Base-by-base conservation (phyloP, 805 yeast genomes). In the Candida ponderosae region DNA sequence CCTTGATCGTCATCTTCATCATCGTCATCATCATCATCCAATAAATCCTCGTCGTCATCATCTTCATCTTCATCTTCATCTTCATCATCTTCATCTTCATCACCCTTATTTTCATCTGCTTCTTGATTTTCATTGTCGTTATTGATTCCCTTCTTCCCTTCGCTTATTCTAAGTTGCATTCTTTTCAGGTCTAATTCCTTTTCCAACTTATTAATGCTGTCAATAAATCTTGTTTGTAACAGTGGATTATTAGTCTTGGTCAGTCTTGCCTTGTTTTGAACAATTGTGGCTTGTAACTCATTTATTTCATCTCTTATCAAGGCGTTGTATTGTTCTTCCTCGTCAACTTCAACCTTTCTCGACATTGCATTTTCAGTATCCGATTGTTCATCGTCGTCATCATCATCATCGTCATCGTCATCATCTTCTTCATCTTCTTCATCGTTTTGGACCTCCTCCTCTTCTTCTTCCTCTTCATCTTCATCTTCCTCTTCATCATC, bases 141-240 rank as follows among this genome's bases (percentile, higher is more conserved):
- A 4, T 49, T 35, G 4, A 27, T 27, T 3, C 30, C 31, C 1
- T 46, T 42, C 36, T 48, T 53, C 11, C 57, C 63, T 37, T 58
- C 68, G 35, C 56, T 59, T 14, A 44, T 55, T 45, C 61, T 64
- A 48, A 88, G 64, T 50, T 81, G 87, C 41, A 79, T 68, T 59
- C 72, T 74, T 65, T 90, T 93, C 52, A 78, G 70, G 38, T 87
- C 96, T 41, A 87, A 70, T 49, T 90, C 96, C 38, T 80, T 78
- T 57, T 78, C 79, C 52, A 93, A 69, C 42, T 89, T 79, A 40
- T 71, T 73, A 36, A 86, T 83, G 36, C 82, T 88, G 45, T 83
- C 93, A 49, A 80, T 70, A 56, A 89, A 84, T 62, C 97, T 80
- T 58, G 81, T 83, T 53, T 81, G 78, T 76, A 93, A 71, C 62